phyloP scores from a whole-genome alignment of 1,284 basidiomycete species.

The Ustilago trichophora region DNA sequence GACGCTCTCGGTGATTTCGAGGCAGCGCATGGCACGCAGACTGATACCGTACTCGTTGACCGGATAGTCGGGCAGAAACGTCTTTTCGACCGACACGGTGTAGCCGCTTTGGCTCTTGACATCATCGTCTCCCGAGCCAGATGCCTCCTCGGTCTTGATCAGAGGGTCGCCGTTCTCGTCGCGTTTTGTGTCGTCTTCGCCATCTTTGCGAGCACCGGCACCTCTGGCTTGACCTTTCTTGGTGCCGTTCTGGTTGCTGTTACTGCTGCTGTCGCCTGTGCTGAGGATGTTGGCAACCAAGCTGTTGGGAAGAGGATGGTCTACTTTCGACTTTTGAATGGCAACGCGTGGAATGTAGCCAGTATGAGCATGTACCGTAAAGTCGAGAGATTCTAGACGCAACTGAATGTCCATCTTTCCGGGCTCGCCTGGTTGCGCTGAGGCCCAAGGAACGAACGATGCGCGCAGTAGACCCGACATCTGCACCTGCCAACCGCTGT shows the following conservation, averaged over 20 bases:
- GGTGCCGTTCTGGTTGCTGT: conserved; percentile 1
- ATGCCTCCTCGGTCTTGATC: conserved; percentile 27
- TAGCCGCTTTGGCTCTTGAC: conserved; percentile 25
- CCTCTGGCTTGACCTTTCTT: conserved; percentile 24
- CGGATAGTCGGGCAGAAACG: conserved; percentile 51
- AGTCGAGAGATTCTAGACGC: conserved; percentile 53
- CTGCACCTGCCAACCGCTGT: conserved; percentile 55
- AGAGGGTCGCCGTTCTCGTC: conserved; percentile 27
- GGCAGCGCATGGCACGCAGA: conserved; percentile 56
- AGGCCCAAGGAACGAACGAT: conserved; percentile 38
- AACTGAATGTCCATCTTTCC: conserved; percentile 34
- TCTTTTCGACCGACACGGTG: conserved; percentile 44
- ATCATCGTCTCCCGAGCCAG: conserved; percentile 25
- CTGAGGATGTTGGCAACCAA: conserved; percentile 32
- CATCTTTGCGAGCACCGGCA: conserved; percentile 29
- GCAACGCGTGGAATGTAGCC: conserved; percentile 44
- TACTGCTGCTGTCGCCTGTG: conserved; percentile 12
- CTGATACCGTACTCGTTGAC: conserved; percentile 62
- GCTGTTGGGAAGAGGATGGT: conserved; percentile 36
- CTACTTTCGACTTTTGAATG: conserved; percentile 45
- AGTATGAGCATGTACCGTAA: conserved; percentile 40
- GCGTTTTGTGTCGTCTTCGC: conserved; percentile 14
- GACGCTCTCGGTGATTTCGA: conserved; percentile 59
- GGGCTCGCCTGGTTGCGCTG: conserved; percentile 10
- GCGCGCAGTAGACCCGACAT: conserved; percentile 47